Evolutionary conservation across 2,329 filamentous ascomycete genomes (phyloP).

Genomic region (Zasmidium citrigriseum): DNA sequence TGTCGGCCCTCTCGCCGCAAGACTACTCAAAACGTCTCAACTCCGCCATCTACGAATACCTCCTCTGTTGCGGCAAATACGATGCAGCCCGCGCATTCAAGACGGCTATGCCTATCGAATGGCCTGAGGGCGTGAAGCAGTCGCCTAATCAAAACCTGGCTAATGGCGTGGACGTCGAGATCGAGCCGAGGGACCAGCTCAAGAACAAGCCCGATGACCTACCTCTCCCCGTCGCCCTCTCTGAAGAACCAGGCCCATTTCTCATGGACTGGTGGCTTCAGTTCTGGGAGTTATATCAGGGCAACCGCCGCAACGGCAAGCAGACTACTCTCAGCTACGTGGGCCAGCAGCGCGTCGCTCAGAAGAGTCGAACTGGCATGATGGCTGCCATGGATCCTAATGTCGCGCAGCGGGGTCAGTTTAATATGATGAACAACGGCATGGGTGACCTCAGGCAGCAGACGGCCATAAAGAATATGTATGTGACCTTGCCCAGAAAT

Average conservation of each 20-base stretch:
- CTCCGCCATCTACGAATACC: constrained; percentile 90
- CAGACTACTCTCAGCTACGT: constrained; percentile 32
- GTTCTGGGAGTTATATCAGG: constrained; percentile 94
- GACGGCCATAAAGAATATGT: constrained; percentile 24
- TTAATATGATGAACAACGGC: constrained; percentile 23
- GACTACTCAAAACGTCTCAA: constrained; percentile 65
- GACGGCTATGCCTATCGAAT: constrained; percentile 45
- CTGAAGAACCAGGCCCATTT: constrained; percentile 73
- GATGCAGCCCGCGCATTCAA: constrained; percentile 78
- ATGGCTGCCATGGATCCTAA: constrained; percentile 68
- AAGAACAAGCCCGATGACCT: constrained; percentile 80
- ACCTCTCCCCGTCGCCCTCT: constrained; percentile 70
- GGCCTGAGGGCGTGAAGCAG: constrained; percentile 53
- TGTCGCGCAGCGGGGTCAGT: constrained; percentile 34
- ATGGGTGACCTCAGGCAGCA: constrained; percentile 21
- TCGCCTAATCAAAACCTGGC: constrained; percentile 67
- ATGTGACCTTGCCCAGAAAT: constrained; percentile 15
- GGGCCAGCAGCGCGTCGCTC: constrained; percentile 70
- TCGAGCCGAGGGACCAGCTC: constrained; percentile 66
- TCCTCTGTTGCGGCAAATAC: constrained; percentile 80
- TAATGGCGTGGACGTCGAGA: constrained; percentile 72
- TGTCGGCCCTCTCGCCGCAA: constrained; percentile 33
- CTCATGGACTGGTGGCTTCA: constrained; percentile 97
- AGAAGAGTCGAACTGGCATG: constrained; percentile 66
- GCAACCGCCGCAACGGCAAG: constrained; percentile 70